Conservation (phyloP, 2,329 filamentous ascomycete species). For the Xylaria sp. region DNA sequence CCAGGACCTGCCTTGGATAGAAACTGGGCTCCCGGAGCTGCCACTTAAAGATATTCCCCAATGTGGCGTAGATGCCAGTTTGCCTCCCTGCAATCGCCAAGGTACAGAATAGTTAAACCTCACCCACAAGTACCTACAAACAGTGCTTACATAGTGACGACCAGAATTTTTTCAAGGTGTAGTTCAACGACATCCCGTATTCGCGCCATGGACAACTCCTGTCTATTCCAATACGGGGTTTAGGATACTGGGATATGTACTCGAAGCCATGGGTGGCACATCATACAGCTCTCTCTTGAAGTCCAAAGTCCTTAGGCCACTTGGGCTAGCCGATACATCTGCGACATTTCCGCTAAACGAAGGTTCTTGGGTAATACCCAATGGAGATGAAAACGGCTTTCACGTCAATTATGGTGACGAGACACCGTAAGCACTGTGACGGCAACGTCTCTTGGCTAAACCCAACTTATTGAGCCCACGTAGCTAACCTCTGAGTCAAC, state of each 20-base stretch:
- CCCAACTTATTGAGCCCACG: background rate
- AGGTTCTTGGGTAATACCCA: constrained; percentile 29
- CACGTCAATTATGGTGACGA: constrained; percentile 21
- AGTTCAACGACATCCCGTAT: constrained; percentile 22
- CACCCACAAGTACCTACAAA: background rate
- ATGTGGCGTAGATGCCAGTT: constrained; percentile 10
- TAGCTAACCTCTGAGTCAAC: constrained; percentile 15
- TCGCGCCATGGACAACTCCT: constrained; percentile 20
- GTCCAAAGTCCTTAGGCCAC: constrained; percentile 19
- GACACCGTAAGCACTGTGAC: constrained; percentile 20
- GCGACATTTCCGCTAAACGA: constrained; percentile 1
- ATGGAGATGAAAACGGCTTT: constrained; percentile 16
- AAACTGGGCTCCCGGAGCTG: constrained; percentile 24
- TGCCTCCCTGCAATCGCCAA: constrained; percentile 21
- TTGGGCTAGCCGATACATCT: constrained; percentile 20
- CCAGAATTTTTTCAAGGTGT: constrained; percentile 22
- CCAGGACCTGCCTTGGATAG: constrained; percentile 22
- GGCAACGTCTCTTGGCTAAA: no score
- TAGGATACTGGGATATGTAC: constrained; percentile 27
- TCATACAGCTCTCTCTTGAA: constrained; percentile 19
- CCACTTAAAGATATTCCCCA: constrained; percentile 15
- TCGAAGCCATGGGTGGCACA: constrained; percentile 22
- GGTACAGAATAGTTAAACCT: constrained; percentile 5
- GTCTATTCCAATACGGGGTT: constrained; percentile 32
- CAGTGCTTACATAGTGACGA: constrained; percentile 1